Conservation (phyloP, 2,329 filamentous ascomycete species). For the Aureobasidium sp. region DNA sequence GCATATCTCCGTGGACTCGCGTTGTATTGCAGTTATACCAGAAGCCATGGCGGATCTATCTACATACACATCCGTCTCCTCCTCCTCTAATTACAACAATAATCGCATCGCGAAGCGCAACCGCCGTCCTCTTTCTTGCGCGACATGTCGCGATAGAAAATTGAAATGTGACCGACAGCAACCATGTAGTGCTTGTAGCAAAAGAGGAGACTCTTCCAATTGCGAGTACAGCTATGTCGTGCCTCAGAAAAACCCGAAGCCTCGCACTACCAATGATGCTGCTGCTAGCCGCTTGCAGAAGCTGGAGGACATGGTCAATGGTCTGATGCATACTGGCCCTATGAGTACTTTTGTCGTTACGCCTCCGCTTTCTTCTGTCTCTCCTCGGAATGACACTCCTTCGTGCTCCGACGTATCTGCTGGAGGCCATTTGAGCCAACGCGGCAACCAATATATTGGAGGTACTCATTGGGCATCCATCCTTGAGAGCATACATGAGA, state of each 20-base stretch:
- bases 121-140: conserved; percentile 2
- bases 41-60: not conserved
- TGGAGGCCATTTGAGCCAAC: conserved; percentile 2
- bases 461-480: conserved; percentile 10
- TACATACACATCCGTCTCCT: not conserved
- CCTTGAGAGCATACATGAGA: conserved; percentile 7
- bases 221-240: not conserved
- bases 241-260: not conserved
- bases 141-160: not conserved
- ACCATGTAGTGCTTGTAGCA: conserved; percentile 3
- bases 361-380: not conserved
- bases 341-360: not conserved
- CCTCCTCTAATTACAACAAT: not conserved
- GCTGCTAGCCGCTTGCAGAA: conserved; percentile 3
- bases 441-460: conserved; percentile 8
- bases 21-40: not conserved
- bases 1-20: not conserved
- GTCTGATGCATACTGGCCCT: not conserved
- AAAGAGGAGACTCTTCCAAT: not conserved
- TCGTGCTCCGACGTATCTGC: not conserved
- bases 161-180: conserved; percentile 6
- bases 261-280: not conserved
- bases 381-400: not conserved
- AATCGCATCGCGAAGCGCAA: conserved; percentile 8
- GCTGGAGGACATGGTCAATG: conserved; percentile 8